Percentiles rank a stretch among this genome's conserved stretches.
phyloP scores from a whole-genome alignment of 805 yeast species.

The Blastobotrys parvus region DNA sequence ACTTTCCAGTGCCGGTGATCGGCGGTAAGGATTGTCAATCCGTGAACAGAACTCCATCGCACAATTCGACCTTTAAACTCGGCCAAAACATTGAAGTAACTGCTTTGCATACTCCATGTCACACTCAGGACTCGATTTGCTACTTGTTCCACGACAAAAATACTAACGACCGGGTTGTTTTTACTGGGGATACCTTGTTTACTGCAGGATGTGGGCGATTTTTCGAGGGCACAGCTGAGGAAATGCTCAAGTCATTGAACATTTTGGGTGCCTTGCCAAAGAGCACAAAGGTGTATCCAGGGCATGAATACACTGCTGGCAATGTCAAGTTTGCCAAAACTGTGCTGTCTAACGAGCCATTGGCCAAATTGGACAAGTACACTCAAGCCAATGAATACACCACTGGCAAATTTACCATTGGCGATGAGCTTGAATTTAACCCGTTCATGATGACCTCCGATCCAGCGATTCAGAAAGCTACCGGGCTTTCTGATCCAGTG shows the following conservation, averaged over 20 bases:
- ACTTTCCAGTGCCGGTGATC: slow-evolving; percentile 49
- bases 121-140: slow-evolving; percentile 93
- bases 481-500: slow-evolving; percentile 43
- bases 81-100: slow-evolving; percentile 60
- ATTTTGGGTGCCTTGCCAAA: slow-evolving; percentile 52
- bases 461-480: slow-evolving; percentile 47
- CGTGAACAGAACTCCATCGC: slow-evolving; percentile 63
- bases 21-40: slow-evolving; percentile 78
- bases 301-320: slow-evolving; percentile 88
- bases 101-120: slow-evolving; percentile 95
- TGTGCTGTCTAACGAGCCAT: slow-evolving; percentile 44
- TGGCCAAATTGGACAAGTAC: slow-evolving; percentile 46
- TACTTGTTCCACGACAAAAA: slow-evolving; percentile 61
- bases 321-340: slow-evolving; percentile 72
- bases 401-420: slow-evolving; percentile 80
- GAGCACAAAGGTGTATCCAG: slow-evolving; percentile 76
- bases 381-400: slow-evolving; percentile 53
- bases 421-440: slow-evolving; percentile 72
- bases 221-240: slow-evolving; percentile 79
- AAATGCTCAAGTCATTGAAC: slow-evolving; percentile 71
- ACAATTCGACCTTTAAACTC: slow-evolving; percentile 50
- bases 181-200: slow-evolving; percentile 94
- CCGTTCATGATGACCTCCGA: slow-evolving; percentile 83
- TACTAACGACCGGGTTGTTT: slow-evolving; percentile 63
- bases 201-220: slow-evolving; percentile 94